Evolutionary conservation across 768 basidiomycete genomes (phyloP).

Genomic region (Leccinum barrowsii): DNA sequence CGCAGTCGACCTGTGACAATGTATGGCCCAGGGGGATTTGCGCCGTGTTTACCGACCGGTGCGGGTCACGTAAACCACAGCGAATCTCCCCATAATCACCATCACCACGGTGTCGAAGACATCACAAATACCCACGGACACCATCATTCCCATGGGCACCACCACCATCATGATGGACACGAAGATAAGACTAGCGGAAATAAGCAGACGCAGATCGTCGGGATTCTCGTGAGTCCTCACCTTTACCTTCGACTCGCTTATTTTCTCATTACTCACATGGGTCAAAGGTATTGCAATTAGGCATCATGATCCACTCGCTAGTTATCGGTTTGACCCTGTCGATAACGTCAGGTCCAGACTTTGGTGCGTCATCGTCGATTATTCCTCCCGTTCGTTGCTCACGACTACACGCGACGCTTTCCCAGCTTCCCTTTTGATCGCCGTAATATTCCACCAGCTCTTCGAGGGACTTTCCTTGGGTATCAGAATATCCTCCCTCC

Average conservation of each 20-base stretch:
- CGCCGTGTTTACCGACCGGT: background rate
- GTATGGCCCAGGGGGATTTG: slow-evolving; percentile 18
- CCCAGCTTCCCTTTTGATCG: slow-evolving; percentile 66
- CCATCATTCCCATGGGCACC: background rate
- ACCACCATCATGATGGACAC: background rate
- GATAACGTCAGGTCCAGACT: slow-evolving; percentile 65
- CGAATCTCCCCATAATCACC: slow-evolving; percentile 5
- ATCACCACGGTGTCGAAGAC: slow-evolving; percentile 7
- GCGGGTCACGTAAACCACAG: slow-evolving; percentile 3
- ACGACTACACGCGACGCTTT: background rate
- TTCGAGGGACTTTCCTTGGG: slow-evolving; percentile 84
- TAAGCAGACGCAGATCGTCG: slow-evolving; percentile 63
- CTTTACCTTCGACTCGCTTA: background rate
- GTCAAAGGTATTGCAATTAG: slow-evolving; percentile 68
- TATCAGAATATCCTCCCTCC: slow-evolving; percentile 70
- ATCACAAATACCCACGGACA: background rate
- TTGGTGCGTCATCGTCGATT: slow-evolving; percentile 46
- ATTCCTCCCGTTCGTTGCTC: background rate
- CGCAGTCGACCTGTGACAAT: slow-evolving; percentile 19
- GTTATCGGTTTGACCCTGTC: slow-evolving; percentile 78
- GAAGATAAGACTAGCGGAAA: slow-evolving; percentile 37
- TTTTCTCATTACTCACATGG: background rate
- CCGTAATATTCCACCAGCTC: slow-evolving; percentile 78
- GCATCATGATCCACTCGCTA: slow-evolving; percentile 83
- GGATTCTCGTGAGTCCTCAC: slow-evolving; percentile 53